These are phyloP conservation scores for Fusarium brachygibbosum DNA, from an alignment of 2,329 filamentous ascomycete species.

Conservation along the genomic window DNA sequence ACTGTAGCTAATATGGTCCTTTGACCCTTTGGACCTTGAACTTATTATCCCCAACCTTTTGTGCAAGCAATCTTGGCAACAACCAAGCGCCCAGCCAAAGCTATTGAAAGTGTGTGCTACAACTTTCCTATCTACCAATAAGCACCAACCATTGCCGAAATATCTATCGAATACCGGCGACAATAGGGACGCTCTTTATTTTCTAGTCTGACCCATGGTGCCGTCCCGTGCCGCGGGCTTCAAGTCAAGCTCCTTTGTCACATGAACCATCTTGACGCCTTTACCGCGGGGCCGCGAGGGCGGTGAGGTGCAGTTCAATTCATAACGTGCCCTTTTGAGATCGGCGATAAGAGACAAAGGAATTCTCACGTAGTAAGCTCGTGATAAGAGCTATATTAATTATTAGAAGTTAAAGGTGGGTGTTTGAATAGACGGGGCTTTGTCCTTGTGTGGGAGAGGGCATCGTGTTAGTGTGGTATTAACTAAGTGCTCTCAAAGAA, in stretches of 20 bases:
- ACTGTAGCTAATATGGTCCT: conserved; percentile 3
- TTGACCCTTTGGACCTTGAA: background rate
- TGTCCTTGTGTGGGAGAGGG: conserved; percentile 2
- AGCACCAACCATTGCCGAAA: conserved; percentile 4
- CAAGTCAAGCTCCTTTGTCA: conserved; percentile 28
- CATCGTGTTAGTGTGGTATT: conserved; percentile 3
- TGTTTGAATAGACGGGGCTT: conserved; percentile 15
- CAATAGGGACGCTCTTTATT: conserved; percentile 23
- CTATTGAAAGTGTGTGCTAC: conserved; percentile 26
- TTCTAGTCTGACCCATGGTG: conserved; percentile 38
- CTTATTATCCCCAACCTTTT: background rate
- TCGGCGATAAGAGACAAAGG: conserved; percentile 29
- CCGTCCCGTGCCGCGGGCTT: conserved; percentile 36
- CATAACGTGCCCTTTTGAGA: conserved; percentile 7
- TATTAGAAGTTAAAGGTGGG: conserved; percentile 1
- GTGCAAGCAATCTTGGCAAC: conserved; percentile 4
- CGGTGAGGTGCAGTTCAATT: conserved; percentile 24
- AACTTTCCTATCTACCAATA: conserved; percentile 28
- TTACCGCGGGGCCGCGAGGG: conserved; percentile 23
- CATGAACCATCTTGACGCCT: conserved; percentile 35
- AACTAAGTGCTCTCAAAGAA: conserved; percentile 3
- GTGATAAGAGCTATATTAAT: conserved; percentile 12
- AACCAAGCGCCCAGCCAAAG: conserved; percentile 19
- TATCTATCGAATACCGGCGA: conserved; percentile 27
- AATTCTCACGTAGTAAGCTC: conserved; percentile 5